Percentiles rank a stretch among this genome's conserved stretches.
Evolutionary conservation across 1,284 basidiomycete genomes (phyloP).

Genomic region (Trametes pubescens): DNA sequence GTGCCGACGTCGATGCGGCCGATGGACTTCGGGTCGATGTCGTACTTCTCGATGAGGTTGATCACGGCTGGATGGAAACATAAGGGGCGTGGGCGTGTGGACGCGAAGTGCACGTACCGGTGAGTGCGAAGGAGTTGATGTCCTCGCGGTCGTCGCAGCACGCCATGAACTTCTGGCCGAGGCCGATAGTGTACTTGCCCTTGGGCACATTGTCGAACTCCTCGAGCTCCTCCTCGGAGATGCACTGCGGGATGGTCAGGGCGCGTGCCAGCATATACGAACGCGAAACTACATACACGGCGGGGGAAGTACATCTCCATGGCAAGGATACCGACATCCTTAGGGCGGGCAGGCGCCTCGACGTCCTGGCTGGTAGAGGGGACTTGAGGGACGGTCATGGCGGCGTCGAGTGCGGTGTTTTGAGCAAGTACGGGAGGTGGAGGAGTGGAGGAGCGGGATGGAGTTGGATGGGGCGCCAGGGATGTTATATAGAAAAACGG

Average conservation of each 20-base stretch:
- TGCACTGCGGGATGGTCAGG: constrained; percentile 64
- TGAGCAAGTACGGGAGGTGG: constrained; percentile 23
- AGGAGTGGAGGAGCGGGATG: constrained; percentile 19
- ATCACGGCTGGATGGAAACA: constrained; percentile 67
- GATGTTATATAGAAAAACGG: constrained; percentile 33
- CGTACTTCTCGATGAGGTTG: constrained; percentile 92
- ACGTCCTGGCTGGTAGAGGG: constrained; percentile 39
- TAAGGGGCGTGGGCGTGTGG: constrained; percentile 18
- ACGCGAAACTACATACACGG: constrained; percentile 64
- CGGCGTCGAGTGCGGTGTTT: constrained; percentile 22
- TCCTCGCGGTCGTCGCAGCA: constrained; percentile 98
- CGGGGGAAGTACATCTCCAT: constrained; percentile 96
- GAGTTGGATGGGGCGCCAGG: constrained; percentile 3
- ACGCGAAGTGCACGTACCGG: constrained; percentile 66
- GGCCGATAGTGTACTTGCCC: constrained; percentile 99
- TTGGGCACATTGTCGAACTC: constrained; percentile 94
- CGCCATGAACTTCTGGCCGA: constrained; percentile 98
- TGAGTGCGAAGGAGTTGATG: constrained; percentile 97
- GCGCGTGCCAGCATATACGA: constrained; percentile 32
- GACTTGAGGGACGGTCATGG: constrained; percentile 45
- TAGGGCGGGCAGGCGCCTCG: constrained; percentile 64
- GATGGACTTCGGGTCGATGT: constrained; percentile 95
- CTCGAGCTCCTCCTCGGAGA: constrained; percentile 95
- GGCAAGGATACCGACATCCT: constrained; percentile 92
- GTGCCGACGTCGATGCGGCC: constrained; percentile 98